phyloP scores from a whole-genome alignment of 73 alveolate species.

The Symbiodinium pilosum region DNA sequence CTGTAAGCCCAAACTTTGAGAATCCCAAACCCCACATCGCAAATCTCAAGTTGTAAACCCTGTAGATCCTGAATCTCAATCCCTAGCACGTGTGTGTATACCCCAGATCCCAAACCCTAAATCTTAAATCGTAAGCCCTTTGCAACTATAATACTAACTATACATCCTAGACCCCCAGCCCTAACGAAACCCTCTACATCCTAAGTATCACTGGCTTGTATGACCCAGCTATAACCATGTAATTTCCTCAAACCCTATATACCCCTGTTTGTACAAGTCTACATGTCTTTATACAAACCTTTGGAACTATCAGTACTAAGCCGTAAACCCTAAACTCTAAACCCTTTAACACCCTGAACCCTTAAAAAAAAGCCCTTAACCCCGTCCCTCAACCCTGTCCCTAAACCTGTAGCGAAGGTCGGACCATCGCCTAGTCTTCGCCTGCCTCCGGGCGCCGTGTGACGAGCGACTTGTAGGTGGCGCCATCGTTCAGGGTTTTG shows the following conservation, averaged over 20 bases:
- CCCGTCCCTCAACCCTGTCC: background rate
- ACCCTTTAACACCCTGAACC: background rate
- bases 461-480: slow-evolving; percentile 56
- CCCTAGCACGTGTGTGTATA: background rate
- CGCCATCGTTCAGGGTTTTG: no score
- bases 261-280: no score
- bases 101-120: background rate
- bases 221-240: no score
- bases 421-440: slow-evolving; percentile 79
- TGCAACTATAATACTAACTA: background rate
- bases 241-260: no score
- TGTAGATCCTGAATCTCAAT: background rate
- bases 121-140: background rate
- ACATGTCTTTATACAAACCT: no score
- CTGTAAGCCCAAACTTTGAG: no score
- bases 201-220: no score
- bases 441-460: slow-evolving; percentile 36
- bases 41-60: background rate
- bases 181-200: background rate
- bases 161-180: background rate
- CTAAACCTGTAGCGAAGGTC: slow-evolving; percentile 42
- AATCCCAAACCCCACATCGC: background rate
- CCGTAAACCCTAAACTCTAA: background rate
- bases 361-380: background rate
- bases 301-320: no score